phyloP scores from a whole-genome alignment of 257 asterid species.

The Solanum peruvianum region DNA sequence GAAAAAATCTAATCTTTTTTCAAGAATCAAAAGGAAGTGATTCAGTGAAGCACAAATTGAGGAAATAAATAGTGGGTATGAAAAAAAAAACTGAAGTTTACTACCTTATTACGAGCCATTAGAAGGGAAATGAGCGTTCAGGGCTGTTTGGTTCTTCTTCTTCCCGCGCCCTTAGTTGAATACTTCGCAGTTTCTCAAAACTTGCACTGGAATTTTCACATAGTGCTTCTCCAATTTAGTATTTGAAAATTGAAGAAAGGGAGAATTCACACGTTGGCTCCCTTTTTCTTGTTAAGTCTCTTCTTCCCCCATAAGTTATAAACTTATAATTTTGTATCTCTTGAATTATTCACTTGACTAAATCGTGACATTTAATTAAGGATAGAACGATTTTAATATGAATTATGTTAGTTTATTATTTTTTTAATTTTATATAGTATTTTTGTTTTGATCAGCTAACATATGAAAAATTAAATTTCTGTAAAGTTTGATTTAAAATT shows the following conservation, averaged over 20 bases:
- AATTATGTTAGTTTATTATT: too few relatives aligned
- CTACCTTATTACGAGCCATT: conserved; percentile 87
- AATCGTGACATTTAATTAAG: too few relatives aligned
- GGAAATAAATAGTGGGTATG: not conserved
- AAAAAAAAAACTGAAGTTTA: not conserved
- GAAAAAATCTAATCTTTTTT: not conserved
- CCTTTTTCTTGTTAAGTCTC: not conserved
- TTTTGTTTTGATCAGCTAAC: too few relatives aligned
- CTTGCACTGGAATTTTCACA: conserved; percentile 3
- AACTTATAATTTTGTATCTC: not conserved
- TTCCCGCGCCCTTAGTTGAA: conserved; percentile 5
- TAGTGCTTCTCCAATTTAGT: not conserved
- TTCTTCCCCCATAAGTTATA: not conserved
- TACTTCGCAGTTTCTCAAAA: not conserved
- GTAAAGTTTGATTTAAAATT: too few relatives aligned
- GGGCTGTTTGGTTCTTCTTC: not conserved
- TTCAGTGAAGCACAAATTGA: not conserved
- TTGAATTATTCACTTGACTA: not conserved
- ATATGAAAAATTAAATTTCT: too few relatives aligned
- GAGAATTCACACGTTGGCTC: not conserved
- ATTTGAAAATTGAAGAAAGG: not conserved
- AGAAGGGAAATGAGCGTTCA: not conserved
- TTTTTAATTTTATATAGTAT: not conserved
- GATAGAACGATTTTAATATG: too few relatives aligned
- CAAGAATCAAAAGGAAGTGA: not conserved